Evolutionary conservation across 805 yeast species (phyloP).

Genomic region (Metschnikowia colocasiae): DNA sequence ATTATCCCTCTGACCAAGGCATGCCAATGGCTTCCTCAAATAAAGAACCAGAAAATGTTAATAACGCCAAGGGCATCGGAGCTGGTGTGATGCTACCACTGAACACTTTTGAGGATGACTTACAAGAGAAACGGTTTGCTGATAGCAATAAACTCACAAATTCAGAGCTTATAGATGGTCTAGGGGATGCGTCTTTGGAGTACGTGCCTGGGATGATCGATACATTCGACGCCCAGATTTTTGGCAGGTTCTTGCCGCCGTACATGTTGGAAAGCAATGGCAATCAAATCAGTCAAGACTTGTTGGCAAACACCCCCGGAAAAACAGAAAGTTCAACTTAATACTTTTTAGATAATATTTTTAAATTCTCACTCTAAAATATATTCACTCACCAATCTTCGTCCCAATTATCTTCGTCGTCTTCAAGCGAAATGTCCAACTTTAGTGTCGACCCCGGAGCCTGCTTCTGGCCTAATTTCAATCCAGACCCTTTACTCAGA

Average conservation of each 20-base stretch:
- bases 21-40: background rate
- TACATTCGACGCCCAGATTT: constrained; percentile 76
- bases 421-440: constrained; percentile 24
- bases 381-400: constrained; percentile 14
- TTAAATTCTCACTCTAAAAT: background rate
- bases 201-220: constrained; percentile 84
- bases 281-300: constrained; percentile 7
- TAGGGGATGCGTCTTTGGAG: constrained; percentile 19
- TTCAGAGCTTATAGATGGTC: constrained; percentile 2
- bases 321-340: background rate
- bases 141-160: background rate
- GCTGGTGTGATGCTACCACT: background rate
- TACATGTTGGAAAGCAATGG: constrained; percentile 56
- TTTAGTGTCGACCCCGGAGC: constrained; percentile 25
- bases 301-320: background rate
- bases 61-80: background rate
- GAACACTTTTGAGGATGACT: background rate
- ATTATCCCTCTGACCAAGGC: background rate
- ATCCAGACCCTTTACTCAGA: constrained; percentile 9
- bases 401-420: constrained; percentile 32
- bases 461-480: constrained; percentile 23
- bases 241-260: constrained; percentile 81
- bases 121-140: background rate
- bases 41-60: background rate
- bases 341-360: background rate